Percentiles rank a stretch among this genome's conserved stretches.
These are phyloP conservation scores for Leccinum fibrillosum DNA, from an alignment of 768 basidiomycete genomes.

Conservation along the genomic window DNA sequence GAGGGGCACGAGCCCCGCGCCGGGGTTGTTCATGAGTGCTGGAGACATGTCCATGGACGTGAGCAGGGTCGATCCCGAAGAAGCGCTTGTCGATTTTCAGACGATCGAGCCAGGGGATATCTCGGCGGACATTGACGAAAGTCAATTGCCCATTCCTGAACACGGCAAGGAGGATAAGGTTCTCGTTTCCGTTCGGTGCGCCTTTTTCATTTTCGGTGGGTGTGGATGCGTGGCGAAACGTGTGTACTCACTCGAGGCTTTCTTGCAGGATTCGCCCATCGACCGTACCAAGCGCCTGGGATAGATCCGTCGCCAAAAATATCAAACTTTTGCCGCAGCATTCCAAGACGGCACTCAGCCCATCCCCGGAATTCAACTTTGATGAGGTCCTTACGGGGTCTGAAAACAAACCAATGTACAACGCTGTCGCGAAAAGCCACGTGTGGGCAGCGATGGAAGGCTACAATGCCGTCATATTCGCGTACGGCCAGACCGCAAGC, in stretches of 20 bases:
- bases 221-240: background rate
- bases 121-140: conserved; percentile 66
- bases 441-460: conserved; percentile 95
- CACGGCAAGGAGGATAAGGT: conserved; percentile 82
- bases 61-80: conserved; percentile 70
- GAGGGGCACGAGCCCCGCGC: conserved; percentile 46
- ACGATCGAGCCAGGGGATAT: conserved; percentile 68
- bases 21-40: conserved; percentile 37
- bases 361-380: conserved; percentile 57
- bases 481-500: conserved; percentile 85
- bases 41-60: conserved; percentile 69
- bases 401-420: conserved; percentile 77
- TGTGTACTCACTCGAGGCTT: conserved; percentile 2
- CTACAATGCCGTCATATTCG: conserved; percentile 94
- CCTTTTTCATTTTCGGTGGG: background rate
- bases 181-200: conserved; percentile 77
- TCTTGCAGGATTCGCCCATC: conserved; percentile 60
- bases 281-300: conserved; percentile 52
- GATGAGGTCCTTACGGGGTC: conserved; percentile 77
- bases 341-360: conserved; percentile 41
- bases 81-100: conserved; percentile 71
- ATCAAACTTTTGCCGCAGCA: conserved; percentile 61
- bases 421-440: conserved; percentile 70
- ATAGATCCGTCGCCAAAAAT: conserved; percentile 39
- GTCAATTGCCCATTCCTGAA: conserved; percentile 40